phyloP scores from a whole-genome alignment of 2,329 filamentous ascomycete genomes.

The Talaromyces sp. region DNA sequence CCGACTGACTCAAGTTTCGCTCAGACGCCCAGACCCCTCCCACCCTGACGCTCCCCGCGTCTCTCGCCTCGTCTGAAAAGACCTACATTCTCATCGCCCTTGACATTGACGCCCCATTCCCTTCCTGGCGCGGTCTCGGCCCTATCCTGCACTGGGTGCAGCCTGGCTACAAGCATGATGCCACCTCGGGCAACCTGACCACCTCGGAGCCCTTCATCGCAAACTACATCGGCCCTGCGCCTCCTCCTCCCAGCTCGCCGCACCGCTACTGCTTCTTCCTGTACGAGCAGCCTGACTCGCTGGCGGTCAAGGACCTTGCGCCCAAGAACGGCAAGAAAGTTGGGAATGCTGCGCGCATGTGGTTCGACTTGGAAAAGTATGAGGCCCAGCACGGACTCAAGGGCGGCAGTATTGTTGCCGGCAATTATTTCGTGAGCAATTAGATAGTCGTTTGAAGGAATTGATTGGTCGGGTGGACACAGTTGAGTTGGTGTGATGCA shows the following conservation, averaged over 20 bases:
- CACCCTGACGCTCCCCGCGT: slow-evolving; percentile 12
- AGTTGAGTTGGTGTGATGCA: not conserved
- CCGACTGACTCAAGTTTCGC: not conserved
- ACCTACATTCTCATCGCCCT: slow-evolving; percentile 39
- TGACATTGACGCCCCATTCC: slow-evolving; percentile 46
- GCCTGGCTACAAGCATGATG: slow-evolving; percentile 25
- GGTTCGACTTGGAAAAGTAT: slow-evolving; percentile 12
- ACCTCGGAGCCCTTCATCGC: slow-evolving; percentile 5
- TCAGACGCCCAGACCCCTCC: slow-evolving; percentile 18
- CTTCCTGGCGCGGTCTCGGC: slow-evolving; percentile 34
- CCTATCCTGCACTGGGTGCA: slow-evolving; percentile 47
- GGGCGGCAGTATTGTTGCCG: slow-evolving; percentile 6
- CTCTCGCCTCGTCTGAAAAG: not conserved
- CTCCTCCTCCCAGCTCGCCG: slow-evolving; percentile 8
- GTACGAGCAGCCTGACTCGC: slow-evolving; percentile 8
- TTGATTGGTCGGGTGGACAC: not conserved
- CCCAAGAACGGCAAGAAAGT: slow-evolving; percentile 8
- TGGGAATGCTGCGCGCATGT: slow-evolving; percentile 10
- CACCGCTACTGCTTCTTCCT: slow-evolving; percentile 12
- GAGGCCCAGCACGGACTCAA: slow-evolving; percentile 6
- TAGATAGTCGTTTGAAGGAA: not conserved
- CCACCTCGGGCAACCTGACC: not conserved
- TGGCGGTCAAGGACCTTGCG: slow-evolving; percentile 1
- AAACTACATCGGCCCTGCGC: slow-evolving; percentile 10
- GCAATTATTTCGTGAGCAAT: slow-evolving; percentile 11